Evolutionary conservation across 2,329 filamentous ascomycete genomes (phyloP).

Genomic region (Rhexocercosporidium sp.): DNA sequence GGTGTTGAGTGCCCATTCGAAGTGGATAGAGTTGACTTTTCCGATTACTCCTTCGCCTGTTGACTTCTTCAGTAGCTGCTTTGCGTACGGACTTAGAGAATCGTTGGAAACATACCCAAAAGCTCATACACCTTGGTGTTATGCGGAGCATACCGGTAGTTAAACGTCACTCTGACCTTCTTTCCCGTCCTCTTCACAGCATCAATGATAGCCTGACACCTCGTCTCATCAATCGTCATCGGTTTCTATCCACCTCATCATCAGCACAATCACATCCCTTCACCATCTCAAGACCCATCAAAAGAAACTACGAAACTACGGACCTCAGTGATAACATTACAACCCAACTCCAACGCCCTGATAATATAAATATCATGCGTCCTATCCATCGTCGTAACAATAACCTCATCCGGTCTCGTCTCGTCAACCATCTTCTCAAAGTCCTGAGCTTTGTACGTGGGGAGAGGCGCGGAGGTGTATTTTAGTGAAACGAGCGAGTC

Average conservation of each 20-base stretch:
- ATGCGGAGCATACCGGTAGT: slow-evolving; percentile 70
- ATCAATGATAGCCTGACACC: slow-evolving; percentile 59
- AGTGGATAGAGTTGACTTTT: slow-evolving; percentile 61
- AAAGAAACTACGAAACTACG: background rate
- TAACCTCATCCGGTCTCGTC: slow-evolving; percentile 63
- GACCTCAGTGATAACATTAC: slow-evolving; percentile 62
- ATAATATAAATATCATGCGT: slow-evolving; percentile 66
- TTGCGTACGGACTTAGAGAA: background rate
- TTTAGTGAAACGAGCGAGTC: slow-evolving; percentile 49
- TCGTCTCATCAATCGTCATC: slow-evolving; percentile 65
- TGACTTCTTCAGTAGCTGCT: background rate
- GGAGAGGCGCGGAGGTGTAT: slow-evolving; percentile 52
- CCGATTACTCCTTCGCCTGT: slow-evolving; percentile 59
- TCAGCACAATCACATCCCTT: background rate
- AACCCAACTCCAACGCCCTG: slow-evolving; percentile 62
- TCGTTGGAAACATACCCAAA: slow-evolving; percentile 39
- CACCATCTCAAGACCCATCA: background rate
- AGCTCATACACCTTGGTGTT: slow-evolving; percentile 64
- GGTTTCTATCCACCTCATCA: slow-evolving; percentile 51
- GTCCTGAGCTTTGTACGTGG: slow-evolving; percentile 57
- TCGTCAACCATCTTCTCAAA: slow-evolving; percentile 64
- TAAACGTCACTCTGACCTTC: slow-evolving; percentile 63
- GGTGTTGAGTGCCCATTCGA: slow-evolving; percentile 68
- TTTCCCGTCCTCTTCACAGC: slow-evolving; percentile 56
- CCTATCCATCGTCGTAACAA: slow-evolving; percentile 67